Conservation (phyloP, 129 eudicot genomes). For the Flaveria trinervia region DNA sequence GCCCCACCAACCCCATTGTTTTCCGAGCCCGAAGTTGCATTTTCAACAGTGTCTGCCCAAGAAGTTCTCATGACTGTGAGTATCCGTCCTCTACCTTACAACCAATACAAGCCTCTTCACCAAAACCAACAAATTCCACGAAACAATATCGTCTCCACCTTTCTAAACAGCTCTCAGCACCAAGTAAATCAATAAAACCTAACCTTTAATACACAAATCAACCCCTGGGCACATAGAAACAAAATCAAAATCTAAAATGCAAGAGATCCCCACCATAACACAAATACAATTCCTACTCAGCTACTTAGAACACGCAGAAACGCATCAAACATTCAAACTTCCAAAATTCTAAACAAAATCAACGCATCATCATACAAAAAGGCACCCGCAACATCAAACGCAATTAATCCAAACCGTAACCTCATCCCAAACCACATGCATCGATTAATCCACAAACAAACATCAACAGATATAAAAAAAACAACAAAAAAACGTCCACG, state of each 20-base stretch:
- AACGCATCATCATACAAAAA: constrained; percentile 5
- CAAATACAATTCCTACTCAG: neutral
- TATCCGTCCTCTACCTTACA: too few species aligned
- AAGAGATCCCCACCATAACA: too few species aligned
- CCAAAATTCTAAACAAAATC: neutral
- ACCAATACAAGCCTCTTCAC: too few species aligned
- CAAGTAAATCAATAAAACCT: neutral
- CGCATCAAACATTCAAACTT: constrained; percentile 3
- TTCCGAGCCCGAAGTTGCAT: constrained; percentile 52
- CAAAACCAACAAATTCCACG: neutral
- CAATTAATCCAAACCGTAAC: neutral
- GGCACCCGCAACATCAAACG: constrained; percentile 4
- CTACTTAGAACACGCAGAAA: constrained; percentile 4
- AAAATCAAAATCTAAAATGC: neutral
- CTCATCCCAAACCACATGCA: neutral
- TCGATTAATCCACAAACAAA: constrained; percentile 10
- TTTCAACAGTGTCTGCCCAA: constrained; percentile 83
- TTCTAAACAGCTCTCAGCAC: neutral
- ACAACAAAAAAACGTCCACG: constrained; percentile 1
- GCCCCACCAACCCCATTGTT: constrained; percentile 46
- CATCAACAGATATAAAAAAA: neutral
- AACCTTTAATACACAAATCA: constrained; percentile 18
- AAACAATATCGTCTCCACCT: neutral
- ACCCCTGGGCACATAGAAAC: constrained; percentile 15
- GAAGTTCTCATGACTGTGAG: constrained; percentile 55